Evolutionary conservation across 208 protist species (phyloP).

Genomic region (Leishmania arabica): DNA sequence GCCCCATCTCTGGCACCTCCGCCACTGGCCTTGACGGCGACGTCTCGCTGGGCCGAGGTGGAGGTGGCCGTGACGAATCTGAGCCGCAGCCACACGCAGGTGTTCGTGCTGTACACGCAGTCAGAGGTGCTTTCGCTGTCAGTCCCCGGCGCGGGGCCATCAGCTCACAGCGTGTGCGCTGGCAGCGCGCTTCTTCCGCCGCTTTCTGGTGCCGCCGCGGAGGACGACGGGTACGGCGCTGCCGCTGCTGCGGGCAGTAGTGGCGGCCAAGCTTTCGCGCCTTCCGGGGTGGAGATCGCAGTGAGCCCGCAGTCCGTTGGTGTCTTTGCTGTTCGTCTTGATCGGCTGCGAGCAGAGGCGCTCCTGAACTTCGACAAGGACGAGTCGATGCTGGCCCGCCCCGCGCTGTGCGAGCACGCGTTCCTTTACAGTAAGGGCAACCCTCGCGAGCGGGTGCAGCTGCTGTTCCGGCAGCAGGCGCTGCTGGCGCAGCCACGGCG

Average conservation of each 20-base stretch:
- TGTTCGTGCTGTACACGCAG: conserved; percentile 41
- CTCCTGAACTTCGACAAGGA: conserved; percentile 71
- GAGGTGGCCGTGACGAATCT: conserved; percentile 30
- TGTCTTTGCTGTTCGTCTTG: conserved; percentile 68
- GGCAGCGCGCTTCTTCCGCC: conserved; percentile 21
- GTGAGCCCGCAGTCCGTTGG: conserved; percentile 40
- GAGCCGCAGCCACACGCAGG: conserved; percentile 27
- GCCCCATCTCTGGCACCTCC: not conserved
- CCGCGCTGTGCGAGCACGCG: conserved; percentile 67
- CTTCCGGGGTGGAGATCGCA: conserved; percentile 24
- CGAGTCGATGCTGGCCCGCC: conserved; percentile 35
- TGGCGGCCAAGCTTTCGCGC: not conserved
- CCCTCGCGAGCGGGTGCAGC: conserved; percentile 66
- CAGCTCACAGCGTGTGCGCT: not conserved
- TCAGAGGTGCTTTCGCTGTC: conserved; percentile 39
- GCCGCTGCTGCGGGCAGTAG: not conserved
- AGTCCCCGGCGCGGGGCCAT: not conserved
- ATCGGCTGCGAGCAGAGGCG: conserved; percentile 57
- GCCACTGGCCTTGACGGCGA: not conserved
- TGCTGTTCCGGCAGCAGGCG: conserved; percentile 39
- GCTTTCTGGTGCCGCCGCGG: not conserved
- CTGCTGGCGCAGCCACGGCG: conserved; percentile 17
- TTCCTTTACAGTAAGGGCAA: conserved; percentile 72
- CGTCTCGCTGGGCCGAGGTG: conserved; percentile 23
- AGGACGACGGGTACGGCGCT: conserved; percentile 4